Base-by-base conservation (phyloP, 176 grass and related monocot species). In the Lolium perenne region DNA sequence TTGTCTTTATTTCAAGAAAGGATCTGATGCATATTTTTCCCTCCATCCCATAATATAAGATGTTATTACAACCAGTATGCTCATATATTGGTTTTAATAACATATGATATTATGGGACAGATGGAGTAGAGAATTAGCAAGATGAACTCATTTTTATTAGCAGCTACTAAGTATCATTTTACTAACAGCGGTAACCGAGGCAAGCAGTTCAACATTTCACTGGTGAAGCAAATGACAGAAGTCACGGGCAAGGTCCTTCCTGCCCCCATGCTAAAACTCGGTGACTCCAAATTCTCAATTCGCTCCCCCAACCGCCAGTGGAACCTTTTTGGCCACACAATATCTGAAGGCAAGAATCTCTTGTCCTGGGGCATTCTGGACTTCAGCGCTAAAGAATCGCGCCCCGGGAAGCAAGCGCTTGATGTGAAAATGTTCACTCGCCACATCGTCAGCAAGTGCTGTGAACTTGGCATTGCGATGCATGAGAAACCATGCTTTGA, bases 401-500 rank as follows among this genome's bases (percentile, higher is more conserved):
- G 60, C 41, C 0, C 59, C 13, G 11, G 71, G 29, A 51, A 63
- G 29, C 6, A 84, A 2, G 2, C 16, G 8, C 56, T 87, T n/a
- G 0, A 82, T 2, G 1, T 47, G 74, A 0, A 9, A 0, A 62
- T 48, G 55, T 91, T 88, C 80, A 1, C 59, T 20, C 13, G 2
- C 0, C 78, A 82, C 48, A 86, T 93, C 1, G 77, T 87, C 55
- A 29, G 5, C 1, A 89, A 87, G 38, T 93, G 88, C 47, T 4
- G 77, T 54, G 3, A 77, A 25, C 85, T 87, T 5, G 91, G 91
- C 2, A 90, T 93, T 38, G 56, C 18, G 59, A 93, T 90, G 84
- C 13, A 38, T 0, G 0, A 0, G 1, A 0, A 4, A 1, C 87
- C 71, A 29, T 86, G 77, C 74, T 61, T 13, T 59, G 26, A 68